Evolutionary conservation across 176 grass and related monocot species (phyloP).

Genomic region (Puya raimondii): DNA sequence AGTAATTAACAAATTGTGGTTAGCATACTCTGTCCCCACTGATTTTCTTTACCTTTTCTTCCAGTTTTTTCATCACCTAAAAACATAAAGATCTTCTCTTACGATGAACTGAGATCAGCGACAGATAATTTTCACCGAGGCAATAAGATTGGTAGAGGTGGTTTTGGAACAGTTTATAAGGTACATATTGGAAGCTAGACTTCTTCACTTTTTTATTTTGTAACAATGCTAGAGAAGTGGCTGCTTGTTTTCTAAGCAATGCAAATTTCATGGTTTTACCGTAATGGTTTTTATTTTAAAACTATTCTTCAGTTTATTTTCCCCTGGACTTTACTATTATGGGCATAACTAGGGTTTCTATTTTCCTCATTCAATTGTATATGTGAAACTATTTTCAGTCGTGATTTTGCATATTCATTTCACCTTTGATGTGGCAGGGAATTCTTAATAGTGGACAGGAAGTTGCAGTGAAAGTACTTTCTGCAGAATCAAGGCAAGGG

Average conservation of each 20-base stretch:
- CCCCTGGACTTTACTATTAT: too few species aligned
- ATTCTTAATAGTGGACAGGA: slow-evolving; percentile 39
- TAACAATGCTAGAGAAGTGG: neutral
- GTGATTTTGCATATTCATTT: neutral
- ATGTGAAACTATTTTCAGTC: neutral
- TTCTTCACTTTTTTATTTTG: neutral
- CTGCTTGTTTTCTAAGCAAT: neutral
- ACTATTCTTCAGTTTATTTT: too few species aligned
- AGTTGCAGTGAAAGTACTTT: slow-evolving; percentile 76
- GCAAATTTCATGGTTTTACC: neutral
- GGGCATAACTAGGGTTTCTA: too few species aligned
- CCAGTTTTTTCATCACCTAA: slow-evolving; percentile 70
- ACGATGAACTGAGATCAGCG: slow-evolving; percentile 22
- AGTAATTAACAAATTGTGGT: neutral
- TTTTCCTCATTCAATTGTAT: neutral
- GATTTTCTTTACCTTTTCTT: slow-evolving; percentile 10
- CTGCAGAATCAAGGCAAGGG: slow-evolving; percentile 87
- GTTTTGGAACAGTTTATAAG: slow-evolving; percentile 30
- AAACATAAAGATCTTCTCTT: slow-evolving; percentile 42
- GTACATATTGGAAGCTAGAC: neutral
- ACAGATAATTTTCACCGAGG: slow-evolving; percentile 23
- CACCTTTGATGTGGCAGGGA: slow-evolving; percentile 44
- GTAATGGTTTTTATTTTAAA: neutral
- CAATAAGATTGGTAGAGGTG: slow-evolving; percentile 16
- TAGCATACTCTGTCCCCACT: slow-evolving; percentile 7